Evolutionary conservation across 495 filamentous ascomycete genomes (phyloP), one percentile per base, ranked within the genome.

Genomic region (Parmelia sp.): DNA sequence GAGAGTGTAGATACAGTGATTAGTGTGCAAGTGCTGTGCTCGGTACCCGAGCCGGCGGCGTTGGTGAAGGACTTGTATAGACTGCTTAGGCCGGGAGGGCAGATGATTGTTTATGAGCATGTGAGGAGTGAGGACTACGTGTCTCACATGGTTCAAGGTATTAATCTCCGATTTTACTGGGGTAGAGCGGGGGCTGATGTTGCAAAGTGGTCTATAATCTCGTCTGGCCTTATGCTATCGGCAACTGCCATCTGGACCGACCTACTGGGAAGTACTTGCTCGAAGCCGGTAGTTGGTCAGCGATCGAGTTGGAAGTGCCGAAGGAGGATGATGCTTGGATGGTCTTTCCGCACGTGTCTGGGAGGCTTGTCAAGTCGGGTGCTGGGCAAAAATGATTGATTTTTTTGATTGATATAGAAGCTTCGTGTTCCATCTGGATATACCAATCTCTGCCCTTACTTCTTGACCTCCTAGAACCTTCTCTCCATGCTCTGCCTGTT

Each of bases 81-180:
- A 5, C 75, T 86, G 64, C 72, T 92, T 27, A 84, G 82, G 69
- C 84, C 86, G 0, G 89, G 88, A 14, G 89, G 89, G 0, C 71
- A 78, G 49, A 80, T 89, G 82, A 82, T 90, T 51, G 78, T 90
- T 17, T 86, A 83, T 51, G 89, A 92, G 77, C 89, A 92, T 75
- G 86, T 91, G 6, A 61, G 58, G 17, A 66, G 64, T 33, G 12
- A 57, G n/a, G 67, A 71, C 63, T 17, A 11, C 2, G 3, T 71
- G 3, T 59, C 64, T 15, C 47, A 36, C 7, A 42, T 56, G 10
- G 60, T 71, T 0, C 69, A 71, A 49, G 35, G 68, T 70, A 55
- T 17, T 64, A 62, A 23, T 31, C 6, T 17, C 15, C 4, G 11
- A 0, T 6, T 23, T 25, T 12, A 27, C 8, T 51, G 29, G 23